Evolutionary conservation across 2,329 filamentous ascomycete genomes (phyloP), one percentile per base, ranked within the genome.

Genomic region (Emmonsia crescens): DNA sequence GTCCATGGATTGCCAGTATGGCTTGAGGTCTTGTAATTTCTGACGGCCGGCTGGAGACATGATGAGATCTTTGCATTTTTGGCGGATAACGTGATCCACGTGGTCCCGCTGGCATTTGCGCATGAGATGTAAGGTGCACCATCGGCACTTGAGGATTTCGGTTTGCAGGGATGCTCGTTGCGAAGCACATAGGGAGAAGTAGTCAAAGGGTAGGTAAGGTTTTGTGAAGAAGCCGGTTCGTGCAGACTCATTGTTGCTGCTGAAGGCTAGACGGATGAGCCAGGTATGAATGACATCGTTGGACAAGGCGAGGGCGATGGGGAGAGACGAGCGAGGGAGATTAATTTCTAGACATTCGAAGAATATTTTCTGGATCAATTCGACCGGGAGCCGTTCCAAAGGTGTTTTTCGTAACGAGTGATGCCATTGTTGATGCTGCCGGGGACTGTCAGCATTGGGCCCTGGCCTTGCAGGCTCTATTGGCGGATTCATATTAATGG

Each of bases 351-450:
- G 70, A 27, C 75, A 74, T 36, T 74, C 66, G n/a, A 80, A 73
- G 66, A 83, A 83, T 59, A 83, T 82, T 52, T 74, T 72, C 63
- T 83, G 76, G 5, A 82, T 57, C 8, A 66, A 29, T 49, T 66
- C 65, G 48, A 62, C 52, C 5, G 65, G 65, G 27, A 66, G 60
- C 33, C 52, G 56, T 52, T 66, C 65, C 24, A 66, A 38, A 16
- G 65, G 65, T 1, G 64, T 49, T 66, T 16, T 57, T 57, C 55
- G 36, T 6, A 57, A 33, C 16, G 36, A 42, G 3, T 44, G 38
- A 57, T 44, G 55, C 55, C 55, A 44, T 29, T 57, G 24, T 24
- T 57, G 29, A 55, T 55, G 31, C 19, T n/a, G 51, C 10, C n/a
- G 16, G n/a, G 55, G 55, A 16, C 38, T 57, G 21, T 14, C 55